Conservation (phyloP, 441 rosid genomes). For the Eutrema salsugineum region DNA sequence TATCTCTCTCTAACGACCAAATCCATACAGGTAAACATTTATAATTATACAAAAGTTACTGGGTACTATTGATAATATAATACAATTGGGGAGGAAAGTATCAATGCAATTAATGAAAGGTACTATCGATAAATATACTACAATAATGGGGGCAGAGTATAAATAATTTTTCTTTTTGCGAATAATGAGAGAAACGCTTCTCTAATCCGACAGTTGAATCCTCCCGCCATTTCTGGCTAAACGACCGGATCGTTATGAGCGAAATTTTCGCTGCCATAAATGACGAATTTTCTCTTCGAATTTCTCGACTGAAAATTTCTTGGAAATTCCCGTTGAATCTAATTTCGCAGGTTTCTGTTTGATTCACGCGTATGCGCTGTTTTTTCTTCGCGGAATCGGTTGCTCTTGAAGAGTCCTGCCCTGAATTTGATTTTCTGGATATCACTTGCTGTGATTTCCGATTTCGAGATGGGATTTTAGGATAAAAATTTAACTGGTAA, state of each 20-base stretch:
- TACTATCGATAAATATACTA: neutral
- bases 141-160: conserved; percentile 2
- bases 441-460: conserved; percentile 3
- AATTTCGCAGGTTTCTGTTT: neutral
- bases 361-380: neutral
- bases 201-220: conserved; percentile 38
- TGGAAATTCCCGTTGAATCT: neutral
- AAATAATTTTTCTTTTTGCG: neutral
- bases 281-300: conserved; percentile 1
- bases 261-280: conserved; percentile 17
- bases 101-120: neutral
- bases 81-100: neutral
- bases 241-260: conserved; percentile 42
- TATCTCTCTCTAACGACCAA: conserved; percentile 12
- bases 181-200: neutral
- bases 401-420: neutral
- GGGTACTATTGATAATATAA: neutral
- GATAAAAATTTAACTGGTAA: neutral
- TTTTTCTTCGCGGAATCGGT: neutral
- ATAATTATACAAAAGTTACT: neutral
- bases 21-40: neutral
- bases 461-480: neutral
- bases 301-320: conserved; percentile 9
- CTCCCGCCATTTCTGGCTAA: conserved; percentile 37
- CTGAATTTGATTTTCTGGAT: neutral